A percentile compares a stretch with the other conserved stretches of the same genome.
Evolutionary conservation across 176 grass and related monocot genomes (phyloP).

Genomic region (Elaeis guineensis): DNA sequence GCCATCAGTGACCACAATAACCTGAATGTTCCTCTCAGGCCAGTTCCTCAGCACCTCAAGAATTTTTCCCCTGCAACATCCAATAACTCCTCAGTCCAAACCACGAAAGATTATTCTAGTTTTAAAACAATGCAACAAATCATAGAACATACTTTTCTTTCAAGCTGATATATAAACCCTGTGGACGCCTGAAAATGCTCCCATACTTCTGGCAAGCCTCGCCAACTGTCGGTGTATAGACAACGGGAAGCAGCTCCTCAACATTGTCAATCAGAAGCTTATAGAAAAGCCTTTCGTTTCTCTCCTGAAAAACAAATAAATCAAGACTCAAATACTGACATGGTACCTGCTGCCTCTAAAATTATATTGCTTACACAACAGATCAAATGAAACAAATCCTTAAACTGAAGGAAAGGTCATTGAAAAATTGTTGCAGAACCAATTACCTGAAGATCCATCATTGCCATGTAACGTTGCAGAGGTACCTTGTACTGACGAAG

Average conservation of each 20-base stretch:
- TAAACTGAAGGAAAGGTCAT: background rate
- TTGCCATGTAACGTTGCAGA: constrained; percentile 82
- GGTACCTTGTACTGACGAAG: constrained; percentile 78
- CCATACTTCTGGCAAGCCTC: constrained; percentile 99
- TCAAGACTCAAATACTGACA: too few relatives aligned
- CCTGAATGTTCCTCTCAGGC: constrained; percentile 90
- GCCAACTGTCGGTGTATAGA: constrained; percentile 95
- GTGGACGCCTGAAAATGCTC: constrained; percentile 72
- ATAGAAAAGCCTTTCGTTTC: constrained; percentile 94
- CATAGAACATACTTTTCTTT: constrained; percentile 74
- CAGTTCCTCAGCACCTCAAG: constrained; percentile 95
- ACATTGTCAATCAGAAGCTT: constrained; percentile 97
- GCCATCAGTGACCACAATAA: constrained; percentile 95
- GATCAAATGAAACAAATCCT: too few relatives aligned
- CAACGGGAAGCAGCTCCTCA: constrained; percentile 85
- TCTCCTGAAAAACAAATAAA: constrained; percentile 45
- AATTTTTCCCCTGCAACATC: constrained; percentile 61
- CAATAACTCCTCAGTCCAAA: constrained; percentile 14
- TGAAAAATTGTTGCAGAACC: background rate
- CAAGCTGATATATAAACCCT: constrained; percentile 93
- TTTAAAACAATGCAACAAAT: constrained; percentile 8
- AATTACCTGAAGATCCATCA: constrained; percentile 98
- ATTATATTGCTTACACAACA: too few relatives aligned
- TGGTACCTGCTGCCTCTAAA: too few relatives aligned
- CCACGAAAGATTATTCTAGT: background rate